phyloP scores from a whole-genome alignment of 306 rosid species.

The Begonia fuchsioides region DNA sequence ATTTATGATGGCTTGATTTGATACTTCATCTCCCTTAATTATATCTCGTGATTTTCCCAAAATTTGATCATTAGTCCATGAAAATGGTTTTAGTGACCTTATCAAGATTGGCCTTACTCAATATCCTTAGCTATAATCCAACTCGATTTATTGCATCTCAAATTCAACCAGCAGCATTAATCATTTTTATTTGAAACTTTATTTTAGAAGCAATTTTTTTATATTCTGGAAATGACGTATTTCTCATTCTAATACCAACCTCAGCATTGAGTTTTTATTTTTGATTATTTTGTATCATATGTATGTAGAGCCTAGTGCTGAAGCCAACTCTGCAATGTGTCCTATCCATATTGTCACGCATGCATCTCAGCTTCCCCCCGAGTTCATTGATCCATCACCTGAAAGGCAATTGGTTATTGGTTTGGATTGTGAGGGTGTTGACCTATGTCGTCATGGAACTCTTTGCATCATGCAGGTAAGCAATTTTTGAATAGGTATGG shows the following conservation, averaged over 20 bases:
- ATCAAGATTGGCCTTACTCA: no score
- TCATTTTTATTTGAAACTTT: neutral
- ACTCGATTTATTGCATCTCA: no score
- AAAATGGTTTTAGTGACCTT: no score
- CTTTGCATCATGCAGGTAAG: constrained; percentile 85
- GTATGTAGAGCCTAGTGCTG: constrained; percentile 17
- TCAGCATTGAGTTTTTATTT: constrained; percentile 1
- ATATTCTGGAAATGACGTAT: no score
- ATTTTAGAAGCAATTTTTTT: neutral
- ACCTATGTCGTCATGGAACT: constrained; percentile 67
- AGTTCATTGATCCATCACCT: constrained; percentile 61
- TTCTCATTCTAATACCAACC: neutral
- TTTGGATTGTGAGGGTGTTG: constrained; percentile 88
- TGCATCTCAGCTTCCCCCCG: constrained; percentile 68
- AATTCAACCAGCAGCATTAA: no score
- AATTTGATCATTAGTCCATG: no score
- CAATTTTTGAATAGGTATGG: neutral
- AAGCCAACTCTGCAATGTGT: constrained; percentile 23
- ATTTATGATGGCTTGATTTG: neutral
- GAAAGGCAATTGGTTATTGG: constrained; percentile 43
- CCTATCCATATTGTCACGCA: constrained; percentile 53
- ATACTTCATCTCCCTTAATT: no score
- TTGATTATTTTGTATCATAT: neutral
- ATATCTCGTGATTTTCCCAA: no score
- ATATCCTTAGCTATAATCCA: no score